Conservation (phyloP, 1,139 yeast species). For the Hemisphaericaspora subhashii region DNA sequence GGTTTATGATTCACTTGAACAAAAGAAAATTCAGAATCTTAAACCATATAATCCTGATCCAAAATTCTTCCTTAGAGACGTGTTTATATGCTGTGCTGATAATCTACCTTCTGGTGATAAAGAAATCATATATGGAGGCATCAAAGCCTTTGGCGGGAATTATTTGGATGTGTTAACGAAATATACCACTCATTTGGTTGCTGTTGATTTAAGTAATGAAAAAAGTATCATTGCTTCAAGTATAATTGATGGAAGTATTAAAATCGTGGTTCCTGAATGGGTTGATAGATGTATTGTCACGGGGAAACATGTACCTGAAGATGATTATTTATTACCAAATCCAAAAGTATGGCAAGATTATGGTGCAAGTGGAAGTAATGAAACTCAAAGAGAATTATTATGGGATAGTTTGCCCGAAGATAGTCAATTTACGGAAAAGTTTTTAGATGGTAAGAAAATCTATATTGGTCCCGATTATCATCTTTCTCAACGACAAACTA, state of each 20-base stretch:
- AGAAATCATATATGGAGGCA: conserved; percentile 66
- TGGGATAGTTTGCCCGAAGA: conserved; percentile 12
- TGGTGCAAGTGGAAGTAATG: neutral
- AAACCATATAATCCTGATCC: conserved; percentile 70
- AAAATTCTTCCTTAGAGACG: conserved; percentile 57
- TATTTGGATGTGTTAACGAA: conserved; percentile 62
- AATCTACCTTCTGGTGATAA: conserved; percentile 59
- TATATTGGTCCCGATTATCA: conserved; percentile 35
- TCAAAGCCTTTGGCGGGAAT: conserved; percentile 74
- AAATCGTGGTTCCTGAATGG: conserved; percentile 78
- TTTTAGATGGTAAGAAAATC: conserved; percentile 27
- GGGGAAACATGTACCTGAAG: conserved; percentile 52
- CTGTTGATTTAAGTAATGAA: conserved; percentile 54
- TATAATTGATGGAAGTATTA: conserved; percentile 44
- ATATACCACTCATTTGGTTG: conserved; percentile 76
- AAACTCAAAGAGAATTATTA: conserved; percentile 14
- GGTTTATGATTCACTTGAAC: conserved; percentile 52
- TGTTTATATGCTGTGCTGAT: conserved; percentile 61
- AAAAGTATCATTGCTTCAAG: conserved; percentile 44
- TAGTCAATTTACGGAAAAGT: conserved; percentile 9
- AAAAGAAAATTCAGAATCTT: conserved; percentile 48
- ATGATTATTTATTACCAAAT: conserved; percentile 48
- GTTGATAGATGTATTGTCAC: conserved; percentile 63
- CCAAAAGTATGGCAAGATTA: conserved; percentile 17
- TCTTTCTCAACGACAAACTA: conserved; percentile 29